These are phyloP conservation scores for Mrakiaceae sp. DNA, from an alignment of 1,284 basidiomycete species.

Conservation along the genomic window DNA sequence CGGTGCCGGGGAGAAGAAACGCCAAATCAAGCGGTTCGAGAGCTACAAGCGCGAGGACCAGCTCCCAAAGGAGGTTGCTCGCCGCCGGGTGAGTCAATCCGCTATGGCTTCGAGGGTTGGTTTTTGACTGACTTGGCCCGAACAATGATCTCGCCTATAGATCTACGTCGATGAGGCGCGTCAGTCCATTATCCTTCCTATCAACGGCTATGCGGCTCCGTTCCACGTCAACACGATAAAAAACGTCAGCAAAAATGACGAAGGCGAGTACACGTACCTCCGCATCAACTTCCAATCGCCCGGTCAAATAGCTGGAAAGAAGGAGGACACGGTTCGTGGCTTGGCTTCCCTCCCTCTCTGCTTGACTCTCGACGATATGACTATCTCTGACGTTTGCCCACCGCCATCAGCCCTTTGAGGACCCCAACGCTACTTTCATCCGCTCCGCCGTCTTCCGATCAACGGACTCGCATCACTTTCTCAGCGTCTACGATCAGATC, in stretches of 20 bases:
- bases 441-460: slow-evolving; percentile 92
- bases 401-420: slow-evolving; percentile 74
- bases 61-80: slow-evolving; percentile 67
- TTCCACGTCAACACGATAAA: slow-evolving; percentile 99
- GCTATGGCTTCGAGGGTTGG: not conserved
- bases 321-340: slow-evolving; percentile 76
- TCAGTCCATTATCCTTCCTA: slow-evolving; percentile 79
- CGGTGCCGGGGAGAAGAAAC: slow-evolving; percentile 54
- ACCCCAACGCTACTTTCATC: slow-evolving; percentile 92
- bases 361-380: too few species aligned
- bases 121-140: not conserved
- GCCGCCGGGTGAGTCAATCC: slow-evolving; percentile 49
- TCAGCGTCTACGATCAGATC: slow-evolving; percentile 80
- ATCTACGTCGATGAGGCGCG: slow-evolving; percentile 85
- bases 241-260: slow-evolving; percentile 94
- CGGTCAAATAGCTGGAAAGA: slow-evolving; percentile 93
- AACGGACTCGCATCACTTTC: slow-evolving; percentile 76
- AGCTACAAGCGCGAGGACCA: slow-evolving; percentile 91
- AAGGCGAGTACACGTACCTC: slow-evolving; percentile 87
- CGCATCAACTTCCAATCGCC: slow-evolving; percentile 99
- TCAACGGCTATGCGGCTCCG: slow-evolving; percentile 90
- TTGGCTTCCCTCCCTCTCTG: not conserved
- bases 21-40: slow-evolving; percentile 90
- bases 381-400: not conserved
- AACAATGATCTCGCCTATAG: slow-evolving; percentile 36